Base-by-base conservation (phyloP, 148 eudicot genomes). In the Polygonum maritimum region DNA sequence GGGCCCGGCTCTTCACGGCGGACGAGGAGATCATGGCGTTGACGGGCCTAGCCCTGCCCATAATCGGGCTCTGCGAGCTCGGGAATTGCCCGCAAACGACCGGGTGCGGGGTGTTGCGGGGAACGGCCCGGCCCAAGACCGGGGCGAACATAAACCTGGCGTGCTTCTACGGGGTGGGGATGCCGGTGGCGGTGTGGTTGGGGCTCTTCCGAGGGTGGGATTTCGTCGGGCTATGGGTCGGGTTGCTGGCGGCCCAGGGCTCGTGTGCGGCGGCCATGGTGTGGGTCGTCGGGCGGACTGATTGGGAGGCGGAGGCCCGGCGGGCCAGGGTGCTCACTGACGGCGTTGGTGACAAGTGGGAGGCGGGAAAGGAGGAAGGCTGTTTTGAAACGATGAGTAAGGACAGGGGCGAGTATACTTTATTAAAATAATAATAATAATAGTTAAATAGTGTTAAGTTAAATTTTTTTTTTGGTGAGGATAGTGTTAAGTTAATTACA, bases 31-130 rank as follows among this genome's bases (percentile, higher is more conserved):
- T 89, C 1, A 58, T 87, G 4, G 82, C 79, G 36, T 74, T 88
- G 41, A 82, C 92, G 11, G 80, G 87, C 3, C 52, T 89, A 10
- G 94, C 88, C 31, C 45, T 92, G 79, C 97, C 97, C 5, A 82
- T 92, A 69, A 89, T 92, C 7, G 97, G 97, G 19, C 85, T 92
- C 0, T 92, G 97, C 10, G 97, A 92, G 88, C 83, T 92, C 3
- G 94, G 97, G 1, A 92, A 92, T 79, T 87, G 97, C 85, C 94
- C 97, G 16, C 97, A 92, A 47, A 92, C 97, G 1, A 88, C 97
- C 0, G 88, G 89, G 12, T 91, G 97, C 57, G 97, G 92, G 74
- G 94, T 86, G 31, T 41, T 92, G 71, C 83, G 97, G 69, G 97
- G 97, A 16, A 87, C 92, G 2, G 94, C 97, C 0, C 80, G 94